phyloP scores from a whole-genome alignment of 441 rosid genomes.

The Adansonia rubrostipa region DNA sequence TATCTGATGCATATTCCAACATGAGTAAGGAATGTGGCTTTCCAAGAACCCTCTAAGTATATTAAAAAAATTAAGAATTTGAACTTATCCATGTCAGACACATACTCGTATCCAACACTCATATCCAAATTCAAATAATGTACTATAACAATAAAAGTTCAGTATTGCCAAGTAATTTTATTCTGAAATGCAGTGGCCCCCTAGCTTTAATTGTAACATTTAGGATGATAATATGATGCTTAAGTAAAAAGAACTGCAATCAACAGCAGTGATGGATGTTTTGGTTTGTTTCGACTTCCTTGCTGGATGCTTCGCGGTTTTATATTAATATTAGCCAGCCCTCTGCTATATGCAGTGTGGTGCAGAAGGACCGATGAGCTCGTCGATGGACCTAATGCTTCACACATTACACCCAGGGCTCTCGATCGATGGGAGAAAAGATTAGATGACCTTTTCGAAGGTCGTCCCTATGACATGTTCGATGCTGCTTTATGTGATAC shows the following conservation, averaged over 20 bases:
- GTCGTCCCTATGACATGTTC: slow-evolving; percentile 46
- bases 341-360: slow-evolving; percentile 42
- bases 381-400: slow-evolving; percentile 55
- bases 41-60: background rate
- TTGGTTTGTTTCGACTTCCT: background rate
- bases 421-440: slow-evolving; percentile 52
- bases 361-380: slow-evolving; percentile 62
- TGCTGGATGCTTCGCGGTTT: slow-evolving; percentile 1
- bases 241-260: background rate
- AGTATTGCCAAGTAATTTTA: background rate
- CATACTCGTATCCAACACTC: background rate
- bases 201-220: background rate
- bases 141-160: background rate
- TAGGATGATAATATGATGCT: background rate
- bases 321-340: background rate
- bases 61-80: background rate
- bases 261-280: background rate
- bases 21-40: background rate
- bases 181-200: background rate
- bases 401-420: slow-evolving; percentile 54
- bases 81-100: background rate
- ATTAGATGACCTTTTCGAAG: slow-evolving; percentile 45
- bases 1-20: background rate
- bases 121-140: no score
- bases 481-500: slow-evolving; percentile 57